Evolutionary conservation across 1,284 basidiomycete genomes (phyloP), one percentile per base, ranked within the genome.

Genomic region (Stygiomarasmius scandens): DNA sequence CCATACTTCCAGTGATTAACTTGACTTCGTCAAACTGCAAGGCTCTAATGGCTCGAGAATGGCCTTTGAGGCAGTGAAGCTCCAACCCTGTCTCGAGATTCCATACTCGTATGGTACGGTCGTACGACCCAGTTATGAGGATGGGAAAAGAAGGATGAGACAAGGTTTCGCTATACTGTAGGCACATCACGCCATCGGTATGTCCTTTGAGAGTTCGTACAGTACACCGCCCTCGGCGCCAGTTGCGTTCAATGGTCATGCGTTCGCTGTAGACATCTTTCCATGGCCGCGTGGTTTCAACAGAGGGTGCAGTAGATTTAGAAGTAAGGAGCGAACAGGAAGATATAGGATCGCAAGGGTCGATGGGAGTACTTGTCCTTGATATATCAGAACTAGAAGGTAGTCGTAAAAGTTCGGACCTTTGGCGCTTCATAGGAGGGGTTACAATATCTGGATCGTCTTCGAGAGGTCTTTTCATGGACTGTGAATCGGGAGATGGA

Each of bases 221-320:
- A 2, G 85, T 88, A 74, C 90, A 96, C 36, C 93, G 85, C 6
- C 96, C 96, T 52, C 94, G 88, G 32, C 96, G 86, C 97, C 97
- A 99, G 72, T 99, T 99, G 47, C 95, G 87, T 74, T 98, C 96
- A 55, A 99, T 88, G 27, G 90, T 90, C 66, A 99, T 85, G 16
- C 97, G 89, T 72, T 99, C 97, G 71, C 93, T 95, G 75, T 99
- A 99, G n/a, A 99, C 96, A 61, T 92, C 88, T 74, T 99, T 99
- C 97, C 97, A 99, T 0, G 96, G 97, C 49, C 94, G 87, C 16
- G 92, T 95, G 55, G 83, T 61, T 23, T 52, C 54, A 22, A 46
- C 36, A 20, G 49, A 27, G 10, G 44, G 27, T n/a, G n/a, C n/a
- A 32, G 64, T 44, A 19, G 65, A 58, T 29, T 66, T 66, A 16